Evolutionary conservation across 768 basidiomycete genomes (phyloP), one percentile per base, ranked within the genome.

Genomic region (Rhodocollybia butyracea): DNA sequence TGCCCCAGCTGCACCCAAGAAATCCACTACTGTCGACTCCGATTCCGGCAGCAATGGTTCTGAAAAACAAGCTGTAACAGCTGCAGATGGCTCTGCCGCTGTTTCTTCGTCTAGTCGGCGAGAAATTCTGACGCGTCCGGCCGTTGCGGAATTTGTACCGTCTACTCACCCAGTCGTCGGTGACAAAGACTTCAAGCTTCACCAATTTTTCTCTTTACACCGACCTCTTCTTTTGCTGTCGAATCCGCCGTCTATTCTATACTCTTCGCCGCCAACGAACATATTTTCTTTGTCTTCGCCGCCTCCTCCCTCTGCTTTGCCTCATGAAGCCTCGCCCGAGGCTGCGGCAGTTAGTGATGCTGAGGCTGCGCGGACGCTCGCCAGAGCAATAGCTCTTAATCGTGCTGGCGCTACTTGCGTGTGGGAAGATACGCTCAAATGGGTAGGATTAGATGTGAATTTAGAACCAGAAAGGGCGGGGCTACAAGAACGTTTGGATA

Each of bases 161-260:
- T 34, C 53, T 54, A 19, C 72, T 11, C 86, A 89, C 60, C 86
- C 85, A 1, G 61, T 78, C 24, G 62, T 91, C 54, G 82, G 77
- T 52, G 66, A 85, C 11, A 82, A 85, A 59, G 88, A 89, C 60
- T 84, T 88, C 69, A 88, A 85, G 64, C 78, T 91, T 11, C 89
- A 92, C 65, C 87, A 89, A 52, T 93, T 94, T 70, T 93, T 94
- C 72, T 82, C 91, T 2, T 73, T 91, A 30, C 85, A 93, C 63
- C 81, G 91, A 12, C 91, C 91, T 1, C 76, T 93, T 2, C 80
- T 92, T 21, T 80, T 89, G 34, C 76, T 92, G 40, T 72, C 79
- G 27, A 80, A 85, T 58, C 84, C 89, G 0, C 61, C 83, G 0
- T 73, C 82, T 8, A 71, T 84, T 55, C 74, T 91, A 55, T 79